Evolutionary conservation across 345 rosid species (phyloP).

Genomic region (Aquilaria malaccensis): DNA sequence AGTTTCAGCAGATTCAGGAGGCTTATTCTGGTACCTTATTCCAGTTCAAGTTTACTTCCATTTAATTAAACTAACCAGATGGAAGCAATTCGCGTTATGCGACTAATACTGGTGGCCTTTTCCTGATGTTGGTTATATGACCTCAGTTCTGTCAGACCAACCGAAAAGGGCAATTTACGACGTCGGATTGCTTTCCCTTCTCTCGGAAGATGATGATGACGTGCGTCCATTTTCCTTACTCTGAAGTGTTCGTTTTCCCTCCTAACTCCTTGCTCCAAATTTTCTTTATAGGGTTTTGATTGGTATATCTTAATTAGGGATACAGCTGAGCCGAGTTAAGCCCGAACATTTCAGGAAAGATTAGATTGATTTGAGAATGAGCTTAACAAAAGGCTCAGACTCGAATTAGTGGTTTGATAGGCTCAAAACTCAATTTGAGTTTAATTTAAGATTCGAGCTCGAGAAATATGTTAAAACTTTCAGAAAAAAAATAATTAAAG

Average conservation of each 20-base stretch:
- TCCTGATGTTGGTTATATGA: neutral
- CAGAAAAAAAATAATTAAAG: too few relatives aligned
- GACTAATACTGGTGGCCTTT: neutral
- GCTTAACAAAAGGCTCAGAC: too few relatives aligned
- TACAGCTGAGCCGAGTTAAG: too few relatives aligned
- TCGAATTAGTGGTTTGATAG: too few relatives aligned
- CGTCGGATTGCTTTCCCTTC: slow-evolving; percentile 23
- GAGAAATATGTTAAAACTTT: too few relatives aligned
- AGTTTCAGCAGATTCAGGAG: slow-evolving; percentile 39
- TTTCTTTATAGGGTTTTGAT: neutral
- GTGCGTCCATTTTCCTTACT: slow-evolving; percentile 14
- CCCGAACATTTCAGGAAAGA: too few relatives aligned
- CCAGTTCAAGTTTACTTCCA: neutral
- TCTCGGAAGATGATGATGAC: slow-evolving; percentile 29
- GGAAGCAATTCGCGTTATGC: too few relatives aligned
- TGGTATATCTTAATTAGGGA: neutral
- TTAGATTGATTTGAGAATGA: too few relatives aligned
- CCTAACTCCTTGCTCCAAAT: neutral
- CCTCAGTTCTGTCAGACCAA: slow-evolving; percentile 21
- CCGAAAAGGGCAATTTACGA: slow-evolving; percentile 24
- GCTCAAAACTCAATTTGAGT: too few relatives aligned
- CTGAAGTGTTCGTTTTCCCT: neutral
- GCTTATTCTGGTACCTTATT: slow-evolving; percentile 25
- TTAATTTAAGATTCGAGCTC: too few relatives aligned
- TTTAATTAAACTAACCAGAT: neutral